Base-by-base conservation (phyloP, 139 green algal species). In the Mesostigma viride region DNA sequence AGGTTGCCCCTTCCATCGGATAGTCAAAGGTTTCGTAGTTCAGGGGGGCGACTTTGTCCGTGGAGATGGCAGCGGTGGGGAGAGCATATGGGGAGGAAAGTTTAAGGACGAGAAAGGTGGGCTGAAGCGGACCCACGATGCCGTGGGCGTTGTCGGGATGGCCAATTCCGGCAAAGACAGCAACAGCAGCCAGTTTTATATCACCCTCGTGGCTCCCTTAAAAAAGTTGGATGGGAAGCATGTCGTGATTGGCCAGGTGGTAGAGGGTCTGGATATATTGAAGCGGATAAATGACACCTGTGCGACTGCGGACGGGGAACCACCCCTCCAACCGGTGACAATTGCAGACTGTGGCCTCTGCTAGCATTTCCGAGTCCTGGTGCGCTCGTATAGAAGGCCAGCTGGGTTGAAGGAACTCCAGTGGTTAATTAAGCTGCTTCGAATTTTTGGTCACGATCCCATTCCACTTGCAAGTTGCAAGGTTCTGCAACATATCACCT, bases 91-190 rank as follows among this genome's bases (percentile, higher is more conserved):
- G 35, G 84, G 82, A 4, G 83, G 81, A 20, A 75, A 88, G 72
- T 92, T 94, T 63, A 86, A 89, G 22, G 88, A 94, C 60, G 88
- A 95, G 48, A 89, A 89, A 44, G 59, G 47, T 31, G 11, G 51
- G 24, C 51, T 65, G 26, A 86, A 85, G 65, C 33, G 84, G 14
- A 92, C 86, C 70, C 86, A 93, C 65, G 84, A 89, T 36, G 40
- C 11, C 0, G 56, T 67, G 0, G 89, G 89, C 14, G 67, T 89
- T 1, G 47, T 96, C 1, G 75, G 72, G 8, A 91, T 92, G 83
- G 89, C 86, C 24, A 95, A 95, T 74, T 75, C 58, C 2, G 87
- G 89, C n/a, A 91, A 94, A 62, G 90, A 95, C 82, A 85, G 64
- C 48, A 95, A 95, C 79, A 88, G 78, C 11, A 82, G 65, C 2